phyloP scores from a whole-genome alignment of 768 basidiomycete genomes.

The Serendipita indica region DNA sequence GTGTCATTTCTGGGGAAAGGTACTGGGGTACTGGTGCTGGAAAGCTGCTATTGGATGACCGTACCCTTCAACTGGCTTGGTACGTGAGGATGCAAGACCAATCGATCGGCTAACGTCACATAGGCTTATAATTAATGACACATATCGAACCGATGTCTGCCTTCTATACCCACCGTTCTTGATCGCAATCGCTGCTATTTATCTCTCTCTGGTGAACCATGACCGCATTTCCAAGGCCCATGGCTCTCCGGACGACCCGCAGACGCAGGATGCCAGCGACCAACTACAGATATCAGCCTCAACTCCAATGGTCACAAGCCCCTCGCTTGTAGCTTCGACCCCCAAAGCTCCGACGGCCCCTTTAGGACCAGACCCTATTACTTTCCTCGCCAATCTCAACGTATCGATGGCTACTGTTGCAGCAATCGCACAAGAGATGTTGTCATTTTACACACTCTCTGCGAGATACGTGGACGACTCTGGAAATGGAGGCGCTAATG shows the following conservation, averaged over 20 bases:
- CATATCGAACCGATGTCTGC: constrained; percentile 83
- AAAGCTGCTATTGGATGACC: constrained; percentile 57
- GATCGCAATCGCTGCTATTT: constrained; percentile 83
- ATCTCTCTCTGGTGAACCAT: constrained; percentile 70
- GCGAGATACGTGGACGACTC: constrained; percentile 59
- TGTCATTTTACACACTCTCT: constrained; percentile 82
- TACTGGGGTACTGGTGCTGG: constrained; percentile 77
- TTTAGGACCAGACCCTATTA: constrained; percentile 42
- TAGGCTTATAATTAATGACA: constrained; percentile 96
- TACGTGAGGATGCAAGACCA: constrained; percentile 24
- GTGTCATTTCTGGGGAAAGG: constrained; percentile 34
- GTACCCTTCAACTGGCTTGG: constrained; percentile 85
- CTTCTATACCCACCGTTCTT: constrained; percentile 92
- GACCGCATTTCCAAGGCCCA: constrained; percentile 31
- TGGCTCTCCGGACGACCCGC: constrained; percentile 23
- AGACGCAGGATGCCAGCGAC: constrained; percentile 14
- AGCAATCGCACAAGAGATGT: constrained; percentile 79
- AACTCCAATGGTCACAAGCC: constrained; percentile 24
- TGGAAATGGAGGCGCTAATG: constrained; percentile 12
- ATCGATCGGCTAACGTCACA: background rate
- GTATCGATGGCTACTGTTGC: constrained; percentile 70
- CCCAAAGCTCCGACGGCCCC: constrained; percentile 21
- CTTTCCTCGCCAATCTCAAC: constrained; percentile 75
- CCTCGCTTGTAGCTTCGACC: constrained; percentile 11
- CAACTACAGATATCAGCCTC: constrained; percentile 15